A percentile compares a stretch with the other conserved stretches of the same genome.
These are phyloP conservation scores for Venturia effusa DNA, from an alignment of 2,329 filamentous ascomycete genomes.

Conservation along the genomic window DNA sequence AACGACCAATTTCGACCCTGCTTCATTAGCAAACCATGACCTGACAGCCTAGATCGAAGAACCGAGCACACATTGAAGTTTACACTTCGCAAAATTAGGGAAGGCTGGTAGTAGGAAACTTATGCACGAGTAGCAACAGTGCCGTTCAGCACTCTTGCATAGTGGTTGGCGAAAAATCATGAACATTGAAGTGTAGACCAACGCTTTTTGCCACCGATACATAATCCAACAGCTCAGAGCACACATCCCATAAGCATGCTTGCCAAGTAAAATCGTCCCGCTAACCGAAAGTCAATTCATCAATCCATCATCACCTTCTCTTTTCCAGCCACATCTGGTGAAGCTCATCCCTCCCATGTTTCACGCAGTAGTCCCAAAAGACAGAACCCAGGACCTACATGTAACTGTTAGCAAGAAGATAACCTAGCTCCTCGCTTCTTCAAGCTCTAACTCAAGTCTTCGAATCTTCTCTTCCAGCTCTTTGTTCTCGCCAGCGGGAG, in stretches of 20 bases:
- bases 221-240: neutral
- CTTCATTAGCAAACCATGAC: no score
- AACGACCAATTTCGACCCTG: no score
- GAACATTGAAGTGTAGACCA: neutral
- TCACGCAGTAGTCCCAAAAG: neutral
- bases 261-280: neutral
- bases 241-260: neutral
- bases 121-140: no score
- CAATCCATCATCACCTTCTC: neutral
- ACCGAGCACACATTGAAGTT: no score
- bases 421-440: slow-evolving; percentile 19
- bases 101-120: no score
- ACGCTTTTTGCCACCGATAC: neutral
- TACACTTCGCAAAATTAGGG: no score
- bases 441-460: slow-evolving; percentile 29
- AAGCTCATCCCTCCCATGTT: neutral
- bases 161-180: neutral
- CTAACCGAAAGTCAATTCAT: neutral
- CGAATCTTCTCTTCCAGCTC: slow-evolving; percentile 31
- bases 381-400: neutral
- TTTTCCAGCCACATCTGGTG: neutral
- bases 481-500: slow-evolving; percentile 18
- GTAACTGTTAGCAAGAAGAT: neutral
- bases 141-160: no score
- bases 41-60: no score